Percentiles rank a stretch among this genome's conserved stretches.
Evolutionary conservation across 2,329 filamentous ascomycete genomes (phyloP).

Genomic region (Malbranchea cinnamomea): DNA sequence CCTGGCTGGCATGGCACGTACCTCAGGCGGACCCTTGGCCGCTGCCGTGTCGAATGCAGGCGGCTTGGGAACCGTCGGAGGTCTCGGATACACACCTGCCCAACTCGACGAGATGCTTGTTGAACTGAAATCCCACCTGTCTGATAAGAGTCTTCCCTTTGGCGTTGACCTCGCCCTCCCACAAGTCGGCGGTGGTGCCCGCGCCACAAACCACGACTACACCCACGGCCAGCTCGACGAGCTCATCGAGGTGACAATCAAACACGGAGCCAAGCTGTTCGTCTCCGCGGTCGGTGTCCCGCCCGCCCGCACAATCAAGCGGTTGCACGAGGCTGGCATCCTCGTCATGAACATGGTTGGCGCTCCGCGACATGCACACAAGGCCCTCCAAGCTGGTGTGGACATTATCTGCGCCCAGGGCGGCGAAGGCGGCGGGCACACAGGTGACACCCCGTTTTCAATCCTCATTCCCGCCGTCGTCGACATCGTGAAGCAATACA

Average conservation of each 20-base stretch:
- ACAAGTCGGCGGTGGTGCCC: conserved; percentile 67
- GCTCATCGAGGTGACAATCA: conserved; percentile 72
- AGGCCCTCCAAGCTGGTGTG: conserved; percentile 72
- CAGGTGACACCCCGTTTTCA: conserved; percentile 71
- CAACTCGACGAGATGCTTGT: conserved; percentile 65
- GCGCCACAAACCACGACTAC: conserved; percentile 93
- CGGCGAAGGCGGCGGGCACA: conserved; percentile 86
- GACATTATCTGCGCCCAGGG: conserved; percentile 89
- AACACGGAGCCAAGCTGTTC: conserved; percentile 70
- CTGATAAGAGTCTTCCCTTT: conserved; percentile 57
- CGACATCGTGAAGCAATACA: conserved; percentile 62
- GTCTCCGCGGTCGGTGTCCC: conserved; percentile 82
- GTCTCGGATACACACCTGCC: conserved; percentile 55
- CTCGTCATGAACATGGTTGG: conserved; percentile 97
- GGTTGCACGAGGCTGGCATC: conserved; percentile 65
- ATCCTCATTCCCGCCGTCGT: conserved; percentile 77
- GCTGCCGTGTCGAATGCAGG: conserved; percentile 82
- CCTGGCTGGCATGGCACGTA: conserved; percentile 86
- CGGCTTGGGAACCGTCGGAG: conserved; percentile 52
- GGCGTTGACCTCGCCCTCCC: conserved; percentile 85
- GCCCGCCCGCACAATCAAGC: conserved; percentile 54
- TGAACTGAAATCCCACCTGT: conserved; percentile 66
- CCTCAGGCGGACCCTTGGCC: conserved; percentile 61
- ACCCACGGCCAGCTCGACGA: conserved; percentile 78
- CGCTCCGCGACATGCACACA: conserved; percentile 77